Conservation (phyloP, 2,329 filamentous ascomycete genomes). For the Aspergillus sp. region DNA sequence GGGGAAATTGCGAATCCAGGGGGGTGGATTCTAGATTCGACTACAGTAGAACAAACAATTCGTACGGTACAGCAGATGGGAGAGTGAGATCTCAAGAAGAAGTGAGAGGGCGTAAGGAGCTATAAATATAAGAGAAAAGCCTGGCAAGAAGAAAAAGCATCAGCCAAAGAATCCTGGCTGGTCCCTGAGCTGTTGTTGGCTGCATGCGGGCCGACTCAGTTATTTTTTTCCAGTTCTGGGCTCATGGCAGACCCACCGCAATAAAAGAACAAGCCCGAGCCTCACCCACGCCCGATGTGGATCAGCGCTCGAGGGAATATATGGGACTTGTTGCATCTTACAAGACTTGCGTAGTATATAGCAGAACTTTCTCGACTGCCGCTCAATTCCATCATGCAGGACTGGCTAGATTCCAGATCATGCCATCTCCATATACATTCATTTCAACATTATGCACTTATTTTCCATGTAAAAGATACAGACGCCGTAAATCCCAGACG, state of each 20-base stretch:
- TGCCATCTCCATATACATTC: conserved; percentile 21
- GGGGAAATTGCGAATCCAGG: conserved; percentile 16
- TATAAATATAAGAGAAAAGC: conserved; percentile 17
- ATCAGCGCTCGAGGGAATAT: not conserved
- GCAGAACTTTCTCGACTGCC: conserved; percentile 12
- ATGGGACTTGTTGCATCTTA: not conserved
- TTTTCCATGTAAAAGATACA: conserved; percentile 17
- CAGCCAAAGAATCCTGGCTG: conserved; percentile 19
- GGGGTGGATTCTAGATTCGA: conserved; percentile 2
- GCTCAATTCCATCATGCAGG: conserved; percentile 23
- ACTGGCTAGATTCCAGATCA: conserved; percentile 18
- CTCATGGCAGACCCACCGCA: conserved; percentile 3
- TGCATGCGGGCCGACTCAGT: conserved; percentile 23
- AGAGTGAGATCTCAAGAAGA: conserved; percentile 4
- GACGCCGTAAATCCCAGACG: conserved; percentile 19
- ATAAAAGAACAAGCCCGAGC: not conserved
- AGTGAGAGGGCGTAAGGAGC: conserved; percentile 13
- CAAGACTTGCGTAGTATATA: conserved; percentile 2
- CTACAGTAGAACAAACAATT: not conserved
- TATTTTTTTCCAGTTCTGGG: conserved; percentile 9
- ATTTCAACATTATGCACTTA: conserved; percentile 27
- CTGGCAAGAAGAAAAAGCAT: not conserved
- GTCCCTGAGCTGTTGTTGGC: conserved; percentile 4
- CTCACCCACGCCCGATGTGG: not conserved
- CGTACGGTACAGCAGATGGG: not conserved